A percentile compares a stretch with the other conserved stretches of the same genome.
Conservation (phyloP, 2,329 filamentous ascomycete genomes). For the Pseudogymnoascus sp. region DNA sequence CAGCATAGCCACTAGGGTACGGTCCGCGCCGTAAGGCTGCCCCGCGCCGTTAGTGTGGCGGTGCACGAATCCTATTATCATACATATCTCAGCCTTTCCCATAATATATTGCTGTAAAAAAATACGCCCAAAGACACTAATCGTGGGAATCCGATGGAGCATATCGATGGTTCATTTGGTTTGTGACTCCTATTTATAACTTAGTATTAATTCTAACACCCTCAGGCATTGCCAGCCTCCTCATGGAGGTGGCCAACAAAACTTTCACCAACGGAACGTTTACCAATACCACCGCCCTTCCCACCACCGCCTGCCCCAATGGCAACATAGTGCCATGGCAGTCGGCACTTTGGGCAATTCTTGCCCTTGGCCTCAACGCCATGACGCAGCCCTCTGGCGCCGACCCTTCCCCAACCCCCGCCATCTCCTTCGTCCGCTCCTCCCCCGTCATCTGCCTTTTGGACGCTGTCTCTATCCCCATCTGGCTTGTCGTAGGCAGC, state of each 20-base stretch:
- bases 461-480: conserved; percentile 12
- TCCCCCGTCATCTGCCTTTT: conserved; percentile 14
- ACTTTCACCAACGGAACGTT: not conserved
- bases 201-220: not conserved
- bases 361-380: conserved; percentile 16
- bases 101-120: not conserved
- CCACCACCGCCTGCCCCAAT: not conserved
- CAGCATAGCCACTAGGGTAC: not conserved
- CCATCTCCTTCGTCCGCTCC: conserved; percentile 13
- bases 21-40: not conserved
- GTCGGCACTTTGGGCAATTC: conserved; percentile 15
- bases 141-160: not conserved
- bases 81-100: not conserved
- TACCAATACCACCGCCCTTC: not conserved
- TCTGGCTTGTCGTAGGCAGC: conserved; percentile 1
- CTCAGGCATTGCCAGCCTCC: not conserved
- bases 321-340: conserved; percentile 12
- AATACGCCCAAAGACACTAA: not conserved
- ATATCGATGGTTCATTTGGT: not conserved
- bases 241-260: not conserved
- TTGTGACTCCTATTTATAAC: not conserved
- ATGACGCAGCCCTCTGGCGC: conserved; percentile 18
- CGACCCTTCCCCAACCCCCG: conserved; percentile 10
- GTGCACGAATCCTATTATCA: not conserved
- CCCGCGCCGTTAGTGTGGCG: not conserved